Conservation (phyloP, 768 basidiomycete genomes). For the Daedaleopsis sinensis region DNA sequence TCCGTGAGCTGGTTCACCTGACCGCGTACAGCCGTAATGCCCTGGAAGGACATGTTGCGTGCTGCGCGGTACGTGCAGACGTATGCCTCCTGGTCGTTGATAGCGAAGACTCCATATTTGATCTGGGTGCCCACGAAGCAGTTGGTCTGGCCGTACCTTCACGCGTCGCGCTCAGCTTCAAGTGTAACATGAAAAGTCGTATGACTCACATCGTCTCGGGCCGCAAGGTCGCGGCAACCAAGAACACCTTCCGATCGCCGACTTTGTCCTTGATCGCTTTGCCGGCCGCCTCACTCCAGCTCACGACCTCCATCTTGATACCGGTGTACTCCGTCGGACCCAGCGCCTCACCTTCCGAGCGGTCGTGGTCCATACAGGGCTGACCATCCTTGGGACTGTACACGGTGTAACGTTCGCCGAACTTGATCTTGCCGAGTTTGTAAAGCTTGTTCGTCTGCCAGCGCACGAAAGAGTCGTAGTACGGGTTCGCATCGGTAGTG, state of each 20-base stretch:
- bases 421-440: slow-evolving; percentile 90
- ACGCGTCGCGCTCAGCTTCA: background rate
- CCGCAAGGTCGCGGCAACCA: slow-evolving; percentile 95
- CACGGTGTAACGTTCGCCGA: slow-evolving; percentile 97
- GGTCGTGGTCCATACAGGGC: slow-evolving; percentile 99
- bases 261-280: slow-evolving; percentile 65
- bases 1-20: slow-evolving; percentile 74
- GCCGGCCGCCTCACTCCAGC: slow-evolving; percentile 78
- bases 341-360: slow-evolving; percentile 90
- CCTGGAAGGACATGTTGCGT: slow-evolving; percentile 98
- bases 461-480: slow-evolving; percentile 94
- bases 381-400: slow-evolving; percentile 99
- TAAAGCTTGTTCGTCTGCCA: slow-evolving; percentile 98
- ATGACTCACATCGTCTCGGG: slow-evolving; percentile 92
- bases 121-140: slow-evolving; percentile 91
- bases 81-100: slow-evolving; percentile 85
- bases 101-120: slow-evolving; percentile 92
- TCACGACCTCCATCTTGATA: slow-evolving; percentile 90
- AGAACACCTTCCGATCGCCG: slow-evolving; percentile 78
- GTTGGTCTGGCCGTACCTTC: slow-evolving; percentile 96
- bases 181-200: background rate
- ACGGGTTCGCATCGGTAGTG: slow-evolving; percentile 95
- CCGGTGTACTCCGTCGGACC: slow-evolving; percentile 96
- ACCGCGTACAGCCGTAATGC: slow-evolving; percentile 72
- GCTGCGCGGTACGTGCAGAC: slow-evolving; percentile 88